phyloP scores from a whole-genome alignment of 2,329 filamentous ascomycete species.

The Fonsecaea monophora region DNA sequence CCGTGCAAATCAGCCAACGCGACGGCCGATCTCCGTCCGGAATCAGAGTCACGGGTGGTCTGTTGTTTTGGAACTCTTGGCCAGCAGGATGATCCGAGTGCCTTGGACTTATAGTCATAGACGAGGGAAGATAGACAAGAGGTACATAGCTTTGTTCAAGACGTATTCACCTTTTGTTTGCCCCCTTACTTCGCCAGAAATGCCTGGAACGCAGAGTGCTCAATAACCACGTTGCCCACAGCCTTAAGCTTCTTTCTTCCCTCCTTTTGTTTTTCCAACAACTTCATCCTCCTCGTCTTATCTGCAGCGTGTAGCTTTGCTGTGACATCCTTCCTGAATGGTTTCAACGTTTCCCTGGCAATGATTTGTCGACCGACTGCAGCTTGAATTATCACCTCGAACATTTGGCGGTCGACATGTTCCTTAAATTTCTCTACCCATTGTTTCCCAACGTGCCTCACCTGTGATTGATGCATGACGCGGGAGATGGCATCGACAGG shows the following conservation, averaged over 20 bases:
- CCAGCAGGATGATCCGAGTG: neutral
- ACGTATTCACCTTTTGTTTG: neutral
- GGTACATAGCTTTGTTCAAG: neutral
- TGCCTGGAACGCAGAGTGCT: slow-evolving; percentile 92
- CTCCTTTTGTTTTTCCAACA: slow-evolving; percentile 96
- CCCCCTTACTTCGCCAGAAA: slow-evolving; percentile 77
- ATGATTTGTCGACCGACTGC: slow-evolving; percentile 81
- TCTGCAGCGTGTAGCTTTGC: slow-evolving; percentile 93
- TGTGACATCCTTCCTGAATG: slow-evolving; percentile 93
- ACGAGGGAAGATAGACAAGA: neutral
- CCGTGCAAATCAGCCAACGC: no score
- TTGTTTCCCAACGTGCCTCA: slow-evolving; percentile 76
- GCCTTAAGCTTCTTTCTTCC: slow-evolving; percentile 83
- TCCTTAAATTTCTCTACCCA: slow-evolving; percentile 98
- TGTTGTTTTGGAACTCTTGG: neutral
- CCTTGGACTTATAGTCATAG: neutral
- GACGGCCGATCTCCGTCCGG: neutral
- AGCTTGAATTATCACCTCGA: slow-evolving; percentile 94
- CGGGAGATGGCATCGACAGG: slow-evolving; percentile 95
- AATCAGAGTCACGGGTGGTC: neutral
- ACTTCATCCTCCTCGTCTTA: slow-evolving; percentile 78
- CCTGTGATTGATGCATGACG: slow-evolving; percentile 82
- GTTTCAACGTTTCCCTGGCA: slow-evolving; percentile 92
- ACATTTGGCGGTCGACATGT: slow-evolving; percentile 95
- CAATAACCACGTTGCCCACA: slow-evolving; percentile 88